Base-by-base conservation (phyloP, 2,329 filamentous ascomycete species). In the Fusarium liriodendri region DNA sequence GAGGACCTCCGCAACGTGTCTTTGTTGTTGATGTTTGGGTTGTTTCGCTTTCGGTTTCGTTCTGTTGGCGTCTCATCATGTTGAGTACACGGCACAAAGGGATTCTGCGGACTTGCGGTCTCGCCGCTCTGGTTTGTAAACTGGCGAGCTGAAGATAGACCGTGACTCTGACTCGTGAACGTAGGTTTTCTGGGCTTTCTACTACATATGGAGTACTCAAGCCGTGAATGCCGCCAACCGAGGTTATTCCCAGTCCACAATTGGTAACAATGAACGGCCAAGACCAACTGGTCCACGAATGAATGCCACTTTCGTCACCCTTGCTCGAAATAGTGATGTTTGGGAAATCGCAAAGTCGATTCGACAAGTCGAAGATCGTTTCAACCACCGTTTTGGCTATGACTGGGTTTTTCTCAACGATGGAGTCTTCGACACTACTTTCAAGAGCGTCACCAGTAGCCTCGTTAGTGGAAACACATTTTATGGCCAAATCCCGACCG, bases 371-470 rank as follows among this genome's bases (percentile, higher is more conserved):
- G 97, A 99, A 85, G 97, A 99, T 84, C 94, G 97, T 80, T 99
- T 99, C 91, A 99, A 99, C 86, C 91, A 91, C 79, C 94, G 96
- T 79, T 98, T 94, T 87, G 92, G 97, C 86, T 99, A 99, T 85
- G 96, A 98, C 82, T 99, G 97, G 97, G 96, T 99, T 62, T 99
- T 99, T 86, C 87, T 99, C 72, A 99, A 99, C 84, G 97, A 99
- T 82, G 91, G 95, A 82, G 94, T 95, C 1, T 99, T 99, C 80
- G 94, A 98, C 80, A 93, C 94, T 4, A 91, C 91, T 9, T 99
- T 99, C 89, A 98, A 95, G 84, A 96, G 95, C 84, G 89, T 98
- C 75, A 99, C 97, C 5, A 89, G 89, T 5, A 92, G 94, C 1
- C 89, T 99, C 37, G 93, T 97, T 16, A 98, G 96, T 11, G 97